phyloP scores from a whole-genome alignment of 2,329 filamentous ascomycete species.

The Pyrenochaeta sp. region DNA sequence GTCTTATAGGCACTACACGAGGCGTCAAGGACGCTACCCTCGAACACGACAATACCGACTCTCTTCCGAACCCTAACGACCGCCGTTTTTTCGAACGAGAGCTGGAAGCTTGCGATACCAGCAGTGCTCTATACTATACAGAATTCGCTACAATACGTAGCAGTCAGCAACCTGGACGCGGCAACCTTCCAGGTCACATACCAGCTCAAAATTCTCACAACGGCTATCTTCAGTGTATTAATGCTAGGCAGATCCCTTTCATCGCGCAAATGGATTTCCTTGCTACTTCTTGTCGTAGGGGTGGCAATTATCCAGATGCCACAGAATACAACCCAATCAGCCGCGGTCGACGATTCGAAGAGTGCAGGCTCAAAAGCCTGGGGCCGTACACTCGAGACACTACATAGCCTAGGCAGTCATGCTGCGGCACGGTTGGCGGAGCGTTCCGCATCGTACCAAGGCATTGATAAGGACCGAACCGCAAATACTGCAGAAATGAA shows the following conservation, averaged over 20 bases:
- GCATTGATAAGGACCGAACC: slow-evolving; percentile 73
- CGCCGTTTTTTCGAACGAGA: slow-evolving; percentile 86
- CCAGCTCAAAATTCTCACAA: slow-evolving; percentile 93
- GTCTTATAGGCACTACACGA: slow-evolving; percentile 74
- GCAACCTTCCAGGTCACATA: slow-evolving; percentile 94
- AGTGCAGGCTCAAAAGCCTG: slow-evolving; percentile 61
- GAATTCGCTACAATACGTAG: slow-evolving; percentile 93
- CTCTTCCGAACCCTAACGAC: slow-evolving; percentile 82
- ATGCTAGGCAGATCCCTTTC: slow-evolving; percentile 77
- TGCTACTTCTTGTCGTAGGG: slow-evolving; percentile 81
- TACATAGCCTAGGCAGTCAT: slow-evolving; percentile 70
- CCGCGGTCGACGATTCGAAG: slow-evolving; percentile 66
- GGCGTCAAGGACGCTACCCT: slow-evolving; percentile 77
- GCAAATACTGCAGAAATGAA: slow-evolving; percentile 71
- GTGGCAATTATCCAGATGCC: slow-evolving; percentile 88
- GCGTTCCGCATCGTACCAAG: slow-evolving; percentile 84
- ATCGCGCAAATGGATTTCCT: slow-evolving; percentile 78
- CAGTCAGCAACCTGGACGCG: slow-evolving; percentile 87
- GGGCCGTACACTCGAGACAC: slow-evolving; percentile 79
- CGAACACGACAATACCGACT: slow-evolving; percentile 80
- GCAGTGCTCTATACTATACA: slow-evolving; percentile 89
- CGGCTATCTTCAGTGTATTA: slow-evolving; percentile 83
- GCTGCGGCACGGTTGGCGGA: slow-evolving; percentile 63
- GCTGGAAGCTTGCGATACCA: slow-evolving; percentile 93
- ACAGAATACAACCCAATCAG: slow-evolving; percentile 62